phyloP scores from a whole-genome alignment of 1,284 basidiomycete genomes.

The Leccinum pachyderme region DNA sequence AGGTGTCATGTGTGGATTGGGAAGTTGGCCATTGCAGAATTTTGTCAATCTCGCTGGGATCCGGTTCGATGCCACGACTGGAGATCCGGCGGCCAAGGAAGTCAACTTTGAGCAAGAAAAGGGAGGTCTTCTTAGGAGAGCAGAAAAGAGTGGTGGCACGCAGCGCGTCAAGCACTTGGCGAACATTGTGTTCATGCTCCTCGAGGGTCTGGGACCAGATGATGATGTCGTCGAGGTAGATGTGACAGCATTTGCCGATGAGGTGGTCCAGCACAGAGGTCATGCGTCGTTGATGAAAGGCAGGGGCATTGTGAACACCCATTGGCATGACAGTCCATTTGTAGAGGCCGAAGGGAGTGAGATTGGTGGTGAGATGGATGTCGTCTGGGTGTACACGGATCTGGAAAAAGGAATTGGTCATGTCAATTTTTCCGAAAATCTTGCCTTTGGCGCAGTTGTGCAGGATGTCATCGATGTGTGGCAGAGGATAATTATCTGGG shows the following conservation, averaged over 20 bases:
- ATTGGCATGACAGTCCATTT: neutral
- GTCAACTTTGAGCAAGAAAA: neutral
- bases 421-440: neutral
- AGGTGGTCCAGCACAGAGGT: neutral
- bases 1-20: slow-evolving; percentile 25
- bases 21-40: slow-evolving; percentile 35
- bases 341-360: slow-evolving; percentile 20
- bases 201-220: neutral
- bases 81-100: neutral
- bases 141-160: neutral
- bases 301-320: neutral
- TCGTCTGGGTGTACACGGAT: slow-evolving; percentile 33
- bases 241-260: neutral
- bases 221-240: neutral
- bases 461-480: neutral
- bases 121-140: neutral
- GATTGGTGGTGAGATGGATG: slow-evolving; percentile 6
- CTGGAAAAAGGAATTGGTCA: slow-evolving; percentile 33
- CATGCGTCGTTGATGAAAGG: neutral
- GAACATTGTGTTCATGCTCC: neutral
- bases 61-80: neutral
- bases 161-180: neutral
- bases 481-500: neutral
- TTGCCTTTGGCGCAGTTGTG: neutral
- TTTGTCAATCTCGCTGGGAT: neutral